Percentiles rank a stretch among this genome's conserved stretches.
Evolutionary conservation across 2,329 filamentous ascomycete genomes (phyloP).

Genomic region (Fusarium coffeatum): DNA sequence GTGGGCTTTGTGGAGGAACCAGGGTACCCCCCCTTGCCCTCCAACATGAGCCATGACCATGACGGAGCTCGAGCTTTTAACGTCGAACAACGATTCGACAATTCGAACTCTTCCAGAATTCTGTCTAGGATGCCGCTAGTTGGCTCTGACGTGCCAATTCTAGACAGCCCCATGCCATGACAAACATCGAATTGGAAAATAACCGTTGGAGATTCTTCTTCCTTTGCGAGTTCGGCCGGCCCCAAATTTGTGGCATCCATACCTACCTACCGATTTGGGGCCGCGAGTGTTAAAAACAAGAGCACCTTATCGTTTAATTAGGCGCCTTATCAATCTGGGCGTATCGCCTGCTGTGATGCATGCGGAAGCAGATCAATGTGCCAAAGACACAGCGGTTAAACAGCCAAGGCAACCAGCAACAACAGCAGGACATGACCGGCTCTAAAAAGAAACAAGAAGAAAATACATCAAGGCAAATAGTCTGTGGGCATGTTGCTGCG

Average conservation of each 20-base stretch:
- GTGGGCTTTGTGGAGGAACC: slow-evolving; percentile 40
- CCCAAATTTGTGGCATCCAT: slow-evolving; percentile 1
- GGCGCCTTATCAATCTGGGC: slow-evolving; percentile 7
- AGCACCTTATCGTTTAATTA: background rate
- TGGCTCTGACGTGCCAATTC: slow-evolving; percentile 44
- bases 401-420: background rate
- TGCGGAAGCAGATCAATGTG: slow-evolving; percentile 4
- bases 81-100: slow-evolving; percentile 43
- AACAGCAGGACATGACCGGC: background rate
- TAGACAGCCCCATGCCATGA: slow-evolving; percentile 38
- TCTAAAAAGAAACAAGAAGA: background rate
- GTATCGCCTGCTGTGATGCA: slow-evolving; percentile 35
- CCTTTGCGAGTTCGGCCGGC: slow-evolving; percentile 15
- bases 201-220: slow-evolving; percentile 9
- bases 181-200: slow-evolving; percentile 40
- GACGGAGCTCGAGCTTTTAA: slow-evolving; percentile 39
- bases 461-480: slow-evolving; percentile 5
- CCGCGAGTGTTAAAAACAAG: slow-evolving; percentile 25
- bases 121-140: slow-evolving; percentile 39
- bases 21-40: slow-evolving; percentile 20
- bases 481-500: slow-evolving; percentile 6
- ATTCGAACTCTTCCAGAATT: slow-evolving; percentile 50
- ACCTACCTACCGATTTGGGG: slow-evolving; percentile 17
- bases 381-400: slow-evolving; percentile 16
- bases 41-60: slow-evolving; percentile 38